These are phyloP conservation scores for Nigrospora sphaerica DNA, from an alignment of 2,329 filamentous ascomycete genomes.

Conservation along the genomic window DNA sequence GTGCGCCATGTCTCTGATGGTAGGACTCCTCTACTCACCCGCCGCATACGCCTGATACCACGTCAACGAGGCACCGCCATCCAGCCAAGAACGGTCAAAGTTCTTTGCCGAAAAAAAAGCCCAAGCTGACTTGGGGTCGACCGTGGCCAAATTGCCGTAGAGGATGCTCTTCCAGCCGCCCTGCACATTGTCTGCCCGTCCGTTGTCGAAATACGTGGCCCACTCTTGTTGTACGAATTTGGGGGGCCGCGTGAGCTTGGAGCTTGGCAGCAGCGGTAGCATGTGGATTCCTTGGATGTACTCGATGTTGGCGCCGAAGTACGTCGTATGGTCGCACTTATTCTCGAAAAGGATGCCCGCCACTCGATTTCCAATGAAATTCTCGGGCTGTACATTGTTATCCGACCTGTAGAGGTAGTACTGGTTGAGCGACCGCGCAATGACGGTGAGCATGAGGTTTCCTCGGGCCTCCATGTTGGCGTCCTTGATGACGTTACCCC, in stretches of 20 bases:
- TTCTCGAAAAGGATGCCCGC: constrained; percentile 79
- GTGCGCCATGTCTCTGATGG: neutral
- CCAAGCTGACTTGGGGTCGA: constrained; percentile 64
- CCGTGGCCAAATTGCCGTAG: constrained; percentile 72
- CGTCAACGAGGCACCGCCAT: constrained; percentile 75
- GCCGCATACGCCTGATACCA: constrained; percentile 81
- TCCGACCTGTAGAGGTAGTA: constrained; percentile 75
- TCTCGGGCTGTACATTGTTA: constrained; percentile 63
- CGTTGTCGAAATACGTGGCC: constrained; percentile 67
- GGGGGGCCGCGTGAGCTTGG: constrained; percentile 57
- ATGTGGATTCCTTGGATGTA: constrained; percentile 71
- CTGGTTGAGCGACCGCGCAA: constrained; percentile 62
- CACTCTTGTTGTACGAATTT: constrained; percentile 79
- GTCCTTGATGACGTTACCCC: constrained; percentile 76
- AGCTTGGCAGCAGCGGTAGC: constrained; percentile 57
- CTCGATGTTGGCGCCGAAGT: constrained; percentile 69
- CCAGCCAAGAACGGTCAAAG: constrained; percentile 64
- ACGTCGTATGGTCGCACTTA: constrained; percentile 89
- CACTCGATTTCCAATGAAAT: constrained; percentile 77
- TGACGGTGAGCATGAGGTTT: constrained; percentile 76
- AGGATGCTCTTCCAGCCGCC: constrained; percentile 85
- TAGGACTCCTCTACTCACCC: constrained; percentile 41
- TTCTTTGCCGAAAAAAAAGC: constrained; percentile 62
- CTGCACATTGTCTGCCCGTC: constrained; percentile 54
- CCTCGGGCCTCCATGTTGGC: constrained; percentile 69